Evolutionary conservation across 1,139 yeast species (phyloP).

Genomic region (Lodderomyces orthopsilosis): DNA sequence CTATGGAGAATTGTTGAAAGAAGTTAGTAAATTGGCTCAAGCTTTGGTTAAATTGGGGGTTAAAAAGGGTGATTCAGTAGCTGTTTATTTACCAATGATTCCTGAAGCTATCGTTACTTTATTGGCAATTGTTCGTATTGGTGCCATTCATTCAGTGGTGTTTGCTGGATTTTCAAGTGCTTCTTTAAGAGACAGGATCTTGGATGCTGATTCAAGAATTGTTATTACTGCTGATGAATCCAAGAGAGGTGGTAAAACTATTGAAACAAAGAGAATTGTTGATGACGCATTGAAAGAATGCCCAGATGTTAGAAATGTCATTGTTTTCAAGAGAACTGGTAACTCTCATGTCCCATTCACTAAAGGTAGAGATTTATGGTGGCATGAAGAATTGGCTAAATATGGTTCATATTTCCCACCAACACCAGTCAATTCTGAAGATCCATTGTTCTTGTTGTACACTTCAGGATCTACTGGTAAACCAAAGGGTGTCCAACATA

Average conservation of each 20-base stretch:
- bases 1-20: constrained; percentile 67
- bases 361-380: constrained; percentile 68
- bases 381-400: constrained; percentile 73
- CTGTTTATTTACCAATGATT: constrained; percentile 84
- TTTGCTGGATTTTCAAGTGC: constrained; percentile 83
- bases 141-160: constrained; percentile 80
- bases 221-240: constrained; percentile 82
- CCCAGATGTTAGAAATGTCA: constrained; percentile 65
- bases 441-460: constrained; percentile 61
- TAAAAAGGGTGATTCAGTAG: constrained; percentile 79
- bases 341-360: constrained; percentile 63
- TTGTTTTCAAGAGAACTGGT: constrained; percentile 74
- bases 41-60: constrained; percentile 66
- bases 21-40: constrained; percentile 70
- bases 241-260: constrained; percentile 78
- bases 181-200: constrained; percentile 72
- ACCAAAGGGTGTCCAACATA: constrained; percentile 70
- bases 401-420: constrained; percentile 64
- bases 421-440: constrained; percentile 58
- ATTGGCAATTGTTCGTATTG: constrained; percentile 72
- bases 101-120: constrained; percentile 76
- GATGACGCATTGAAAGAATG: constrained; percentile 75
- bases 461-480: constrained; percentile 71
- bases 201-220: constrained; percentile 69
- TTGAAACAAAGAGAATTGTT: constrained; percentile 78